phyloP scores from a whole-genome alignment of 345 rosid genomes.

The Sonneratia caseolaris region DNA sequence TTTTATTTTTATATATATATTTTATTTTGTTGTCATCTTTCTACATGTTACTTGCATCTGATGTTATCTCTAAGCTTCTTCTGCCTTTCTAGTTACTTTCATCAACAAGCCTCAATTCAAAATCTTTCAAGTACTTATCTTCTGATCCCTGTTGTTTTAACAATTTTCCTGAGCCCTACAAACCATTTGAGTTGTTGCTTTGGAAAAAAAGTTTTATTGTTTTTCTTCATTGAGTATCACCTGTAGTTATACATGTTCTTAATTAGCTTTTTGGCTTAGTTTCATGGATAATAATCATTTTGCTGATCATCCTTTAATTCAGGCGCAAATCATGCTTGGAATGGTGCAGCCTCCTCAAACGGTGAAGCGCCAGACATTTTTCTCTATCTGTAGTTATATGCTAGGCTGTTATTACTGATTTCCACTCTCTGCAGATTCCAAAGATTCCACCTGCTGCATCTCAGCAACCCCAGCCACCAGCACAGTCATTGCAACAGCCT shows the following conservation, averaged over 20 bases:
- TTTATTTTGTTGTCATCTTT: not conserved
- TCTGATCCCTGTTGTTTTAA: not conserved
- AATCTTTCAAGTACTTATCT: not conserved
- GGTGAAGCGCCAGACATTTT: constrained; percentile 32
- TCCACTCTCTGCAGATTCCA: constrained; percentile 44
- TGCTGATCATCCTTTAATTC: constrained; percentile 5
- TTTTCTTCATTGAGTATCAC: not conserved
- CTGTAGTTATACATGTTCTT: not conserved
- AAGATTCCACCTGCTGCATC: constrained; percentile 42
- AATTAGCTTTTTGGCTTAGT: not conserved
- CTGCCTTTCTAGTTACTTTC: not conserved
- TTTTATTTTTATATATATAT: no score
- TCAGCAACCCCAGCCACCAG: constrained; percentile 53
- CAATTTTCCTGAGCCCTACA: not conserved
- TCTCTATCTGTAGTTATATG: constrained; percentile 2
- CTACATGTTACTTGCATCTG: not conserved
- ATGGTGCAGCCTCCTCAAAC: constrained; percentile 92
- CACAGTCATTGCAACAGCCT: constrained; percentile 39
- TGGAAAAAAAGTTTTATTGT: not conserved
- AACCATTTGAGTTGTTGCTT: not conserved
- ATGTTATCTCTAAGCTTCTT: not conserved
- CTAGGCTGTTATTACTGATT: constrained; percentile 5
- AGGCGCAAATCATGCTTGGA: constrained; percentile 99
- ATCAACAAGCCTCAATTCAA: not conserved
- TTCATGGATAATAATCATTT: not conserved